Evolutionary conservation across 2,329 filamentous ascomycete genomes (phyloP).

Genomic region (Xylogone sp.): DNA sequence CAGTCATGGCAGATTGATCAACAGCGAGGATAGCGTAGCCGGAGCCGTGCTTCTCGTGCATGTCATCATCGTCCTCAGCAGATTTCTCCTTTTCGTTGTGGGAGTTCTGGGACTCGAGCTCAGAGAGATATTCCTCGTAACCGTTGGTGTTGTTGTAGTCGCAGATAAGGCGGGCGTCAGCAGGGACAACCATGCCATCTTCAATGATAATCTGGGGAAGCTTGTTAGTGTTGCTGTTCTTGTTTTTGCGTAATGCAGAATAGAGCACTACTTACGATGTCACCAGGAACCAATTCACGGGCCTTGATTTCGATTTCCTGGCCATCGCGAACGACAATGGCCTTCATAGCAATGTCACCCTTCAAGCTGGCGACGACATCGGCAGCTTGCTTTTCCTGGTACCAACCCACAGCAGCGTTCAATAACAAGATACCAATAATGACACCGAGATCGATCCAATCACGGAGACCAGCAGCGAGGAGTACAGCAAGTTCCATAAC

Average conservation of each 20-base stretch:
- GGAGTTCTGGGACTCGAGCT: conserved; percentile 57
- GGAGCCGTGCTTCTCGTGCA: conserved; percentile 47
- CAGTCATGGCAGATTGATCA: conserved; percentile 78
- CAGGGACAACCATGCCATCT: conserved; percentile 68
- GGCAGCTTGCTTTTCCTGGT: conserved; percentile 77
- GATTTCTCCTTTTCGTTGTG: conserved; percentile 57
- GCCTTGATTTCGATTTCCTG: conserved; percentile 66
- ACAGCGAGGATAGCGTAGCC: conserved; percentile 66
- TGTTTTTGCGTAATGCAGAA: no score
- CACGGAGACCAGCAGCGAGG: conserved; percentile 68
- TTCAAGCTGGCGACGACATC: conserved; percentile 72
- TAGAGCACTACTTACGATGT: conserved; percentile 54
- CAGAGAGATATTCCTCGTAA: conserved; percentile 63
- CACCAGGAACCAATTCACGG: conserved; percentile 71
- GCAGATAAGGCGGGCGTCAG: conserved; percentile 68
- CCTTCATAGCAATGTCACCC: conserved; percentile 76
- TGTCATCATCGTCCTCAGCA: conserved; percentile 48
- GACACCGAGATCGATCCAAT: conserved; percentile 76
- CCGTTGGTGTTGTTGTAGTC: conserved; percentile 66
- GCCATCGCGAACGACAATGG: conserved; percentile 64
- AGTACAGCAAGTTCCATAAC: conserved; percentile 76
- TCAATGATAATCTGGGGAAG: conserved; percentile 58
- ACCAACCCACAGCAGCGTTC: conserved; percentile 75
- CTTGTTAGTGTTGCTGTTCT: conserved; percentile 4
- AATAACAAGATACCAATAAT: conserved; percentile 72